Percentiles rank a stretch among this genome's conserved stretches.
phyloP scores from a whole-genome alignment of 2,329 filamentous ascomycete genomes.

The Diaporthe vexans region DNA sequence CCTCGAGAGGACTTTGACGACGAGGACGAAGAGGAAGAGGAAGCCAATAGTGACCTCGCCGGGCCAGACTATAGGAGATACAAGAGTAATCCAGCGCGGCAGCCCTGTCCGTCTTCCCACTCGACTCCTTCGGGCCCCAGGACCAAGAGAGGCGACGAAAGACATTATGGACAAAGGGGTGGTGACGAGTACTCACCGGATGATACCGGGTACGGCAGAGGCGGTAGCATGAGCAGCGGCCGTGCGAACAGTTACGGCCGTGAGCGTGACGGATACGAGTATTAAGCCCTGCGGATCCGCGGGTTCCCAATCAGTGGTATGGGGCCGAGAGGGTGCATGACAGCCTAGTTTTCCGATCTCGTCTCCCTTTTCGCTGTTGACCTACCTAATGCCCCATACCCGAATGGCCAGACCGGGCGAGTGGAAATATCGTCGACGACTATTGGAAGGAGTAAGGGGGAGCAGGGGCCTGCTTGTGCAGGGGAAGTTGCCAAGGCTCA shows the following conservation, averaged over 20 bases:
- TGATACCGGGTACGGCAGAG: conserved; percentile 5
- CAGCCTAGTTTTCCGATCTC: neutral
- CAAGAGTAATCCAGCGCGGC: neutral
- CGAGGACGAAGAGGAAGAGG: neutral
- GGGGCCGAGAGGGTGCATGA: neutral
- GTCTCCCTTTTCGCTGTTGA: neutral
- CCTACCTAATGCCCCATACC: neutral
- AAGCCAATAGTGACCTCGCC: neutral
- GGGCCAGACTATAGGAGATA: neutral
- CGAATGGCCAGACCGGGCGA: conserved; percentile 12
- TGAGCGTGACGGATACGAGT: neutral
- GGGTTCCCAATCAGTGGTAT: neutral
- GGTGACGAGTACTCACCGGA: conserved; percentile 7
- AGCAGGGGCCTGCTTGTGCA: neutral
- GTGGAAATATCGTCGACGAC: conserved; percentile 4
- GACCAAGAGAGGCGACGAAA: neutral
- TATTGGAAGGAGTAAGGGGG: conserved; percentile 19
- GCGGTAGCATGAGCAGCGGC: conserved; percentile 18
- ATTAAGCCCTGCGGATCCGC: neutral
- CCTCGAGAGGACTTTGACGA: neutral
- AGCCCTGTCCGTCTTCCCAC: neutral
- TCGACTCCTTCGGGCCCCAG: neutral
- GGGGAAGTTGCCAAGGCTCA: neutral
- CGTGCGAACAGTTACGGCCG: conserved; percentile 22
- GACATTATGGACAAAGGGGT: neutral